Base-by-base conservation (phyloP, 768 basidiomycete species). In the Hygrophorus russula region DNA sequence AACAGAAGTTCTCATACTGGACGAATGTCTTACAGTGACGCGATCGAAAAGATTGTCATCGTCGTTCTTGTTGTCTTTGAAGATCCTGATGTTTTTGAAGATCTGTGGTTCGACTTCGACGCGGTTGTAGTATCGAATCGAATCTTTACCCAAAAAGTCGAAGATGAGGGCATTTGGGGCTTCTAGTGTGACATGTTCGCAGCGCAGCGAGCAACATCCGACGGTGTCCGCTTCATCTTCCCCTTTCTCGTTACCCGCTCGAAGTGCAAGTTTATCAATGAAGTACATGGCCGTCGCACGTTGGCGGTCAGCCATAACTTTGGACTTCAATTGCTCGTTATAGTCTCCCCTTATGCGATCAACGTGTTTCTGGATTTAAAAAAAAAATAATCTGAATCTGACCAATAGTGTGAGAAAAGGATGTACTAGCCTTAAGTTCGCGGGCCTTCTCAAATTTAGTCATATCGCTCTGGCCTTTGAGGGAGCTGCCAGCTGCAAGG, bases 221-320 rank as follows among this genome's bases (percentile, higher is more conserved):
- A 98, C 92, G 0, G 96, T 99, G 59, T 99, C 96, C 1, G 96
- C 96, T 63, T 98, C 96, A 52, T 99, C 96, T 55, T 97, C 96
- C 35, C 94, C 96, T 63, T 99, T 99, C 68, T 99, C 96, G 64
- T 98, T 98, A 50, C 96, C 96, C 37, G 93, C 93, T 73, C 96
- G 88, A 60, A 99, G 84, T 29, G 96, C 96, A 29, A 97, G 74
- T 56, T 80, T 79, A 64, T 99, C 96, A 55, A 99, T 98, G 65
- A 99, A 90, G 62, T 99, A 99, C 82, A 99, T 87, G 12, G 96
- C 87, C 1, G 94, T 98, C n/a, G 96, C 96, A 18, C 94, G 82
- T 63, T 98, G 94, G 28, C 96, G 82, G 50, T 89, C 84, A 8
- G 82, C 85, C 86, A 91, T 98, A 46, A 91, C 76, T 61, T 96